Evolutionary conservation across 805 yeast genomes (phyloP).

Genomic region (Candida cerambycidarum): DNA sequence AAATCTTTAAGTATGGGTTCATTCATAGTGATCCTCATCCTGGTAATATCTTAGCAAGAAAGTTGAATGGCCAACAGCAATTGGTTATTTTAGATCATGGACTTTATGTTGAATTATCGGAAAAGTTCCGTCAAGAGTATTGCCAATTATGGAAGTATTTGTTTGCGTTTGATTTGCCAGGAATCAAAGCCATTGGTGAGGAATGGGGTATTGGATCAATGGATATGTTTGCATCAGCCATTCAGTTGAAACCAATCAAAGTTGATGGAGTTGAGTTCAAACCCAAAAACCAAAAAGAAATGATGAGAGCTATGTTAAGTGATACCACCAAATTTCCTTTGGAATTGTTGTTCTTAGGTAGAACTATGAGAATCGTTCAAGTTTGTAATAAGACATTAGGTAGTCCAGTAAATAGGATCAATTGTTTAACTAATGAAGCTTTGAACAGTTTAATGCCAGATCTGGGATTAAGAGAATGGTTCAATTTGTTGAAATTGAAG

Average conservation of each 20-base stretch:
- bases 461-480: constrained; percentile 10
- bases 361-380: constrained; percentile 76
- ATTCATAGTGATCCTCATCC: constrained; percentile 83
- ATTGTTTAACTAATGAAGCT: constrained; percentile 61
- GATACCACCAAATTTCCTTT: constrained; percentile 69
- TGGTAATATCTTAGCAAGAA: constrained; percentile 61
- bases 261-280: constrained; percentile 9
- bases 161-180: constrained; percentile 50
- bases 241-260: constrained; percentile 49
- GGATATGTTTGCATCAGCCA: constrained; percentile 59
- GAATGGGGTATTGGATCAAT: constrained; percentile 71
- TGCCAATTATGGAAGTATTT: constrained; percentile 62
- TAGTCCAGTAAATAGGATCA: constrained; percentile 73
- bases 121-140: constrained; percentile 54
- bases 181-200: constrained; percentile 47
- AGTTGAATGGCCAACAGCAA: constrained; percentile 43
- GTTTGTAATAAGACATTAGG: constrained; percentile 63
- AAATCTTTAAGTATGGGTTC: constrained; percentile 64
- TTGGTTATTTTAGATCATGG: constrained; percentile 77
- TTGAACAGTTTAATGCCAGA: constrained; percentile 22
- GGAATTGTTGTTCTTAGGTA: constrained; percentile 60
- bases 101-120: constrained; percentile 55
- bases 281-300: constrained; percentile 29
- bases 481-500: constrained; percentile 19
- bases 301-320: constrained; percentile 54